Evolutionary conservation across 306 rosid species (phyloP).

Genomic region (Vicia faba): DNA sequence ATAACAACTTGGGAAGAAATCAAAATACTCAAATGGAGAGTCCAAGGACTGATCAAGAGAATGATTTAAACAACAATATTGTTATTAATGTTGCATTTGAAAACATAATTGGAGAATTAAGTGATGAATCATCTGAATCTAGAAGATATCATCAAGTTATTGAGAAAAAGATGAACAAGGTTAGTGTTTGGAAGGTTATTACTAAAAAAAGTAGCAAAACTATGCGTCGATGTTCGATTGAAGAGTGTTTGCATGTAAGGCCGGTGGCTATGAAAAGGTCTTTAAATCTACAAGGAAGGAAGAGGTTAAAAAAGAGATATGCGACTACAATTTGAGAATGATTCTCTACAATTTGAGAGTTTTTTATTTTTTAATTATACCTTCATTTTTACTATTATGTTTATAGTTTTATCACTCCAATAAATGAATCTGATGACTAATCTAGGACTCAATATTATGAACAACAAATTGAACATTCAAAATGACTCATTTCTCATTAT

Average conservation of each 20-base stretch:
- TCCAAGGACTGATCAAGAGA: conserved; percentile 29
- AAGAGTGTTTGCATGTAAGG: conserved; percentile 48
- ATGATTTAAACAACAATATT: conserved; percentile 25
- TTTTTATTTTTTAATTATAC: no score
- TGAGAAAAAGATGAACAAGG: neutral
- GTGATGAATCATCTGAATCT: conserved; percentile 38
- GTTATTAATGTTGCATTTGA: conserved; percentile 6
- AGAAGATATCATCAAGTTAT: conserved; percentile 17
- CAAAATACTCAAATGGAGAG: conserved; percentile 47
- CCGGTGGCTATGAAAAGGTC: conserved; percentile 73
- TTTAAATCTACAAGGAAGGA: conserved; percentile 46
- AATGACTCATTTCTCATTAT: no score
- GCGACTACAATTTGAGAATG: neutral
- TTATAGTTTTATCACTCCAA: no score
- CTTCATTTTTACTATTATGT: no score
- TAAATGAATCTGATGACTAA: no score
- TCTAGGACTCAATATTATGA: no score
- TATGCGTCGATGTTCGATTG: conserved; percentile 45
- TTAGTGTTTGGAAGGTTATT: conserved; percentile 13
- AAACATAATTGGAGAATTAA: conserved; percentile 41
- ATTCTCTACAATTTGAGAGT: neutral
- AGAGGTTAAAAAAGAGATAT: neutral
- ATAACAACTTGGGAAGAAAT: conserved; percentile 23
- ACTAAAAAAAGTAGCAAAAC: conserved; percentile 21
- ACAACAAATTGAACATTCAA: no score